Evolutionary conservation across 2,329 filamentous ascomycete genomes (phyloP), one percentile per base, ranked within the genome.

Genomic region (Lachnellula suecica): DNA sequence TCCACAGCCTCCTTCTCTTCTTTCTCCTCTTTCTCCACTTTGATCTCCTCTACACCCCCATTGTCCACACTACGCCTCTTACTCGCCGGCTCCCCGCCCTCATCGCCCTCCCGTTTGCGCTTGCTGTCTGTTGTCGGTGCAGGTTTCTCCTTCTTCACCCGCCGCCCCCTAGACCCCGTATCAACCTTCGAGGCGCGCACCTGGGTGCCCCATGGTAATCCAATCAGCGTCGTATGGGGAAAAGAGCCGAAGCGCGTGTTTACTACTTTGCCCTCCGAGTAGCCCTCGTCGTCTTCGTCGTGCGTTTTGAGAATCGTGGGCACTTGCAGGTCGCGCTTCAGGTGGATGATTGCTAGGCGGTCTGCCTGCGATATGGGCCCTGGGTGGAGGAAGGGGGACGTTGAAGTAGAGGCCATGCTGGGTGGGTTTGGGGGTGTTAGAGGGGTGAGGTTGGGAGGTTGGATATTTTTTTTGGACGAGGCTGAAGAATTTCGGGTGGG

Each of bases 221-320:
- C 78, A 50, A 96, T 79, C 42, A 93, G 72, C 0, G 89, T 92
- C 10, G 82, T 87, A 67, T 93, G 89, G 0, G 89, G 89, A 55
- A 91, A 93, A 0, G 92, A 96, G 44, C 94, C 94, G 66, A 96
- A 99, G 41, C 92, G 85, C 1, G 93, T 99, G 72, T 96, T 97
- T 49, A 92, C 83, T 2, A 91, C 87, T 43, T 85, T 85, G 31
- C 88, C 88, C 67, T 91, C 87, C 25, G 82, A 81, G 63, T 91
- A 91, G 53, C 88, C 88, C 65, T 85, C 81, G 58, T 87, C 78
- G 38, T 82, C 79, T 47, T 83, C 83, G 34, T 81, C 78, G 20
- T 79, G 78, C 25, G 81, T 74, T 57, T 81, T 77, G 24, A 92
- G 81, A 56, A 89, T 84, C 23, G 91, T 77, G 7, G 93, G 91